Percentiles rank a stretch among this genome's conserved stretches.
These are phyloP conservation scores for Metschnikowia peoriensis DNA, from an alignment of 805 yeast species.

Conservation along the genomic window DNA sequence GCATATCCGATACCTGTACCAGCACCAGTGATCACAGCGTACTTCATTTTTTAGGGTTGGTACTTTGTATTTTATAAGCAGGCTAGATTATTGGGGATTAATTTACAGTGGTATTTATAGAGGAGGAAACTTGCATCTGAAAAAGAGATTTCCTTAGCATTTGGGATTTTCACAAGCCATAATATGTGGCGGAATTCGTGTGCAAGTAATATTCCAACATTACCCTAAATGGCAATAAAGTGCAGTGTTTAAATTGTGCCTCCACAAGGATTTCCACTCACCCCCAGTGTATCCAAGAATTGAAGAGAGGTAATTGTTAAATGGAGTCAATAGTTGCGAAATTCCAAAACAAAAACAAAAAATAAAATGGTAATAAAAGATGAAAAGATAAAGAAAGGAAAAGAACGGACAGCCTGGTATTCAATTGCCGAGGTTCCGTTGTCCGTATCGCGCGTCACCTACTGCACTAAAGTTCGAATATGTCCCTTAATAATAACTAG, in stretches of 20 bases:
- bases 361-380: too few relatives aligned
- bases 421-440: neutral
- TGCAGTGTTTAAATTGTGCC: too few relatives aligned
- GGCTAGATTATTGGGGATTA: neutral
- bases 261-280: neutral
- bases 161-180: neutral
- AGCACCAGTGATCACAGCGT: slow-evolving; percentile 20
- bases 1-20: slow-evolving; percentile 19
- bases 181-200: neutral
- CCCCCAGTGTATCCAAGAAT: neutral
- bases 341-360: too few relatives aligned
- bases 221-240: neutral
- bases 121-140: neutral
- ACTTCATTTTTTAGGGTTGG: slow-evolving; percentile 4
- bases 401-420: too few relatives aligned
- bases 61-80: too few relatives aligned
- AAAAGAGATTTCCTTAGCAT: too few relatives aligned
- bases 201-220: neutral
- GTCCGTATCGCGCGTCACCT: neutral
- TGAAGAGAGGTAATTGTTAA: too few relatives aligned
- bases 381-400: too few relatives aligned
- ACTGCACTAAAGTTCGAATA: neutral
- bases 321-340: too few relatives aligned
- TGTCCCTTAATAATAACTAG: neutral
- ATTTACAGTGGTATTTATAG: neutral